Percentiles rank a stretch among this genome's conserved stretches.
Evolutionary conservation across 371 early-diverging fungal species (phyloP).

Genomic region (Gilbertella persicaria): DNA sequence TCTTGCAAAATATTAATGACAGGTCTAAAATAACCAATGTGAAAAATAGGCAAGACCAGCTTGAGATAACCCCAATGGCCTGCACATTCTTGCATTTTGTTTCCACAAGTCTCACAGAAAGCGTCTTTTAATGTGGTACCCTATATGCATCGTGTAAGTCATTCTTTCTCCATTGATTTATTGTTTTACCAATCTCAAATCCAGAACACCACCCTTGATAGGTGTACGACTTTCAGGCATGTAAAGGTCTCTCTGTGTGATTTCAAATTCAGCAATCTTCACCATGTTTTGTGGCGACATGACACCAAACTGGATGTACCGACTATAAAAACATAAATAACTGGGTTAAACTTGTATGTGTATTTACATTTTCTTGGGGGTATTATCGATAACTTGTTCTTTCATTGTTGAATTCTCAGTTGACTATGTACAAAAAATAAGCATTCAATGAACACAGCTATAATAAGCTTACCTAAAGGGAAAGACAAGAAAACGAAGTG

Average conservation of each 20-base stretch:
- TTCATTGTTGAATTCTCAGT: constrained; percentile 76
- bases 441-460: no score
- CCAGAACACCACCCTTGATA: constrained; percentile 88
- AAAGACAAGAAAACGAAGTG: no score
- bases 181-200: constrained; percentile 76
- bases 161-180: not conserved
- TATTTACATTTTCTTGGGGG: constrained; percentile 79
- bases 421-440: no score
- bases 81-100: constrained; percentile 89
- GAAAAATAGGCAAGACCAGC: constrained; percentile 96
- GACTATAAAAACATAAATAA: constrained; percentile 44
- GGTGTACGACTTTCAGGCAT: constrained; percentile 78
- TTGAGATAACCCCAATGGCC: constrained; percentile 99
- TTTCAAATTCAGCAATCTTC: constrained; percentile 85
- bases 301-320: constrained; percentile 89
- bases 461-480: no score
- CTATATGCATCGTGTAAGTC: constrained; percentile 35
- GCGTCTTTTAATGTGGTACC: constrained; percentile 88
- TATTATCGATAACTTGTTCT: constrained; percentile 77
- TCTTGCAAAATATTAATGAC: constrained; percentile 90
- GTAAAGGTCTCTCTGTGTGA: constrained; percentile 92
- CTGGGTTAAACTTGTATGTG: not conserved
- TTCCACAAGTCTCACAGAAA: constrained; percentile 93
- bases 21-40: constrained; percentile 96
- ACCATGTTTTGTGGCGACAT: constrained; percentile 84